Base-by-base conservation (phyloP, 1,139 yeast genomes). In the Zhuliangozyma parablackwelliae region DNA sequence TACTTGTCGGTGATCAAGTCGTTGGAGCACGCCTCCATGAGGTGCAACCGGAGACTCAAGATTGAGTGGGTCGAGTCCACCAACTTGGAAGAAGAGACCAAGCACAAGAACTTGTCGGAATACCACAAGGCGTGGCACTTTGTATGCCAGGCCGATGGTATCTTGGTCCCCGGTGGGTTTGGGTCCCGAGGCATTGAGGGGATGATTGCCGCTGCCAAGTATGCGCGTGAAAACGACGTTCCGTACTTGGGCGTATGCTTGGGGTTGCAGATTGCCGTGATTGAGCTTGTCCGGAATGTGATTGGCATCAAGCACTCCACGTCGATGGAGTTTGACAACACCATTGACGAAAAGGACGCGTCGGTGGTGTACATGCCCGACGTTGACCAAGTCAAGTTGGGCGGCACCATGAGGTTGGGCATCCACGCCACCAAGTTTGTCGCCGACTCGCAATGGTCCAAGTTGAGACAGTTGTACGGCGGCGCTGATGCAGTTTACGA, bases 371-470 rank as follows among this genome's bases (percentile, higher is more conserved):
- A 87, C 71, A 94, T 94, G 98, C 98, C 99, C 34, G 98, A 94
- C 63, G 90, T 92, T 45, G 95, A 89, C 65, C 94, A 89, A 70
- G 81, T 86, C 48, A 89, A 88, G 59, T 78, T 94, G 69, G 99
- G 99, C 47, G 99, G 99, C 52, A 92, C 97, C 39, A 94, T 94
- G 99, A 82, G 99, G 72, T 77, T 94, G 51, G 99, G 99, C 54
- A 74, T 88, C 47, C 88, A 96, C 63, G 80, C 90, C 49, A 88
- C 97, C 33, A 78, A 75, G 50, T 94, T 94, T 73, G 83, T 80
- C 54, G 67, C 69, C 10, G 80, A 72, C 47, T 65, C 87, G 32
- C 82, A 84, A 50, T 73, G 81, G 79, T 78, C 92, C 38, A 75
- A 71, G 46, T 78, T 92, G 54, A 81, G 88, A 61, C 76, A 80